Evolutionary conservation across 768 basidiomycete genomes (phyloP), one percentile per base, ranked within the genome.

Genomic region (Agaricus sinodeliciosus): DNA sequence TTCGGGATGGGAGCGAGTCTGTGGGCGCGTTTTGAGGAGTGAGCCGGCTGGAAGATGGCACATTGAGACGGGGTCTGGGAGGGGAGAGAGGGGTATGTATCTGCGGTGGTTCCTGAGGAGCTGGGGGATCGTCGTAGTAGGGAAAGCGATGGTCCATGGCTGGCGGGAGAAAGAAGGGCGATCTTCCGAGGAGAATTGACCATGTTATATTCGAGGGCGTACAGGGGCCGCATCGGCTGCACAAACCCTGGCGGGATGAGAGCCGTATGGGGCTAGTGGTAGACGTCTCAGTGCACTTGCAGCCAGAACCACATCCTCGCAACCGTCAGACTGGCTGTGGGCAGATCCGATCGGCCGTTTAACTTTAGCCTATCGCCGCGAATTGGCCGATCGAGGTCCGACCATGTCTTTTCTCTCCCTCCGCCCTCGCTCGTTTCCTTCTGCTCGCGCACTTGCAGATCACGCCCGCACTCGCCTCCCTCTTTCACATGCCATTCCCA

Each of bases 51-150:
- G 43, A 34, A 5, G 50, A 37, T 9, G 51, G 46, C 15, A 51
- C 37, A 39, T 18, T 36, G 27, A 2, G 26, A 40, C 51, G 35
- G 13, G 43, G 39, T 46, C 51, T 25, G 34, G 36, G 51, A 31
- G 51, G 51, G 8, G 51, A 37, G 27, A 53, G 44, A 12, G 51
- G 51, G 8, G 43, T 53, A 7, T 53, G 44, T 16, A 26, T 16
- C 1, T 40, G 43, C 19, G 51, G 51, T 9, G 51, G 51, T 9
- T 53, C 51, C 27, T 53, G 51, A 4, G 51, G 51, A 18, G 51
- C 44, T 9, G 51, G 51, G 31, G 51, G 51, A 31, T 53, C 51
- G 27, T 53, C 51, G 18, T 22, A 53, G 35, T 11, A 31, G 19
- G 46, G 22, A 43, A 45, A 46, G 44, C n/a, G n/a, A n/a, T 19